These are phyloP conservation scores for Gossypium rotundifolium DNA, from an alignment of 345 rosid genomes.

Conservation along the genomic window DNA sequence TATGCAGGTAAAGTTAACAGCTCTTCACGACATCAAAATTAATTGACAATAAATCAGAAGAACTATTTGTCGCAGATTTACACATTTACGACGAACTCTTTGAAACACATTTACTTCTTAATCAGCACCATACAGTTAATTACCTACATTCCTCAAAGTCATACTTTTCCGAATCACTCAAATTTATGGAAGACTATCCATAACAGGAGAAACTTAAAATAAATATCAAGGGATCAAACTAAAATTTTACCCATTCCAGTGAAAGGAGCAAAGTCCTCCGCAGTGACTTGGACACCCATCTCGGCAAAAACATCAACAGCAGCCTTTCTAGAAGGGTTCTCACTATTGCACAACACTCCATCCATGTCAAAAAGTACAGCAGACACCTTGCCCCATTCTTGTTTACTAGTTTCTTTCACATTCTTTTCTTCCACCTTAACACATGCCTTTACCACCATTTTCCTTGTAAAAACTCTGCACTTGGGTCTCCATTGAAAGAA, in stretches of 20 bases:
- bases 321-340: constrained; percentile 82
- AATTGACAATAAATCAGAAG: not conserved
- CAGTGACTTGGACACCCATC: constrained; percentile 76
- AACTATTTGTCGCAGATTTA: not conserved
- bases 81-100: not conserved
- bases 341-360: constrained; percentile 84
- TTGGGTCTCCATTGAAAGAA: constrained; percentile 22
- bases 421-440: constrained; percentile 37
- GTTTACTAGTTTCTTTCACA: constrained; percentile 12
- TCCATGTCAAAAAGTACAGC: constrained; percentile 94
- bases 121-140: not conserved
- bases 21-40: not conserved
- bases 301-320: constrained; percentile 83
- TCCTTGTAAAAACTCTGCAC: constrained; percentile 5
- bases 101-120: not conserved
- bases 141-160: not conserved
- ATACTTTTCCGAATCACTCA: not conserved
- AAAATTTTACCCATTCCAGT: constrained; percentile 65
- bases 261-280: constrained; percentile 84
- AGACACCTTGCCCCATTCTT: constrained; percentile 76
- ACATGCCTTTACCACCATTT: constrained; percentile 38
- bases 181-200: not conserved
- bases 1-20: not conserved
- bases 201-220: not conserved
- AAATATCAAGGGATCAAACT: not conserved